These are phyloP conservation scores for Boletus eberwhitei DNA, from an alignment of 768 basidiomycete species.

Conservation along the genomic window DNA sequence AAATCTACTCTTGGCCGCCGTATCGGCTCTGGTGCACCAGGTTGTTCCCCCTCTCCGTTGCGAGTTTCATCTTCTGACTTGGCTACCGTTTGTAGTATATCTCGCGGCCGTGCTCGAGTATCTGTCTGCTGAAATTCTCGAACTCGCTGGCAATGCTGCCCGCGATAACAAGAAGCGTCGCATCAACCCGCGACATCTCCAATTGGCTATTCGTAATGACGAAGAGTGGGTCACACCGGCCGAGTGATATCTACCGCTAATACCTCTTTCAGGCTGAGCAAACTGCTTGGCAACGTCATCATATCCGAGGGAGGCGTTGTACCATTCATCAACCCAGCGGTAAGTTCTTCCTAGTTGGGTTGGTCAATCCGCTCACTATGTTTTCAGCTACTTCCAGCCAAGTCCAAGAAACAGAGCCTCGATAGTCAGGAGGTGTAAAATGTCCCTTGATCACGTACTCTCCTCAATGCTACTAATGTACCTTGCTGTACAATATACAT, in stretches of 20 bases:
- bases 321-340: slow-evolving; percentile 70
- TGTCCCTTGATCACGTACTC: slow-evolving; percentile 2
- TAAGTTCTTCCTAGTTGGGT: slow-evolving; percentile 13
- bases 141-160: slow-evolving; percentile 87
- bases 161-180: slow-evolving; percentile 94
- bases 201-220: slow-evolving; percentile 92
- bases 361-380: background rate
- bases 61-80: background rate
- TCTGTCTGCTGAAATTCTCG: slow-evolving; percentile 89
- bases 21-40: slow-evolving; percentile 85
- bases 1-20: slow-evolving; percentile 84
- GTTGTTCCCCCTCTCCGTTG: slow-evolving; percentile 34
- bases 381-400: slow-evolving; percentile 29
- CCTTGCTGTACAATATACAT: background rate
- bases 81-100: slow-evolving; percentile 54
- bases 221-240: slow-evolving; percentile 58
- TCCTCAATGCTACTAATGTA: slow-evolving; percentile 8
- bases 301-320: slow-evolving; percentile 96
- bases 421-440: slow-evolving; percentile 32
- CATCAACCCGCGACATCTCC: slow-evolving; percentile 93
- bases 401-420: slow-evolving; percentile 31
- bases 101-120: slow-evolving; percentile 92
- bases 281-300: slow-evolving; percentile 75
- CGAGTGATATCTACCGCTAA: background rate
- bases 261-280: slow-evolving; percentile 51